phyloP scores from a whole-genome alignment of 441 rosid species.

The Arabidopsis hybrid region DNA sequence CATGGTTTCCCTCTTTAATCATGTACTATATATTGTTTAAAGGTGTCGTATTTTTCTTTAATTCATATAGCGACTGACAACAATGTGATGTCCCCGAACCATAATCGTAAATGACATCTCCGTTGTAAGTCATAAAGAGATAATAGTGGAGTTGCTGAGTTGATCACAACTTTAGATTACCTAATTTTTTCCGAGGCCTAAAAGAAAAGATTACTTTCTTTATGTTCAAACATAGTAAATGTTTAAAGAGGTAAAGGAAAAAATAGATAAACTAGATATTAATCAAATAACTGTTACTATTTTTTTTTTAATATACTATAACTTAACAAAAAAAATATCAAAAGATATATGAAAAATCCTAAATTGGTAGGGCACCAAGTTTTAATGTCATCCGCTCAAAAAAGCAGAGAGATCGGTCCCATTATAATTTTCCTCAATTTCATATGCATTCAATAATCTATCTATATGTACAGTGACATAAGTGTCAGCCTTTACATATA shows the following conservation, averaged over 20 bases:
- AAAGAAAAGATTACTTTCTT: background rate
- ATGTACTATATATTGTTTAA: background rate
- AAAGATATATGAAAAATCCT: slow-evolving; percentile 10
- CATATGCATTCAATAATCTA: slow-evolving; percentile 18
- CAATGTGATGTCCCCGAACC: background rate
- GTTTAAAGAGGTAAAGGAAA: background rate
- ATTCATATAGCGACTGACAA: background rate
- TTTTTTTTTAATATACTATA: background rate
- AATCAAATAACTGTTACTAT: background rate
- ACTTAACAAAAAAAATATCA: background rate
- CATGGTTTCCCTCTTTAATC: background rate
- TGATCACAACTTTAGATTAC: background rate
- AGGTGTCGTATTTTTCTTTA: background rate
- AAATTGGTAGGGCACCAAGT: slow-evolving; percentile 32
- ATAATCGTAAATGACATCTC: slow-evolving; percentile 9
- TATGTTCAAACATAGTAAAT: background rate
- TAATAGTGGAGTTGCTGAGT: background rate
- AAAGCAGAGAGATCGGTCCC: slow-evolving; percentile 10
- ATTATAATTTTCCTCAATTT: slow-evolving; percentile 8
- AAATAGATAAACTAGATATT: too few relatives aligned
- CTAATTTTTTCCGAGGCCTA: background rate
- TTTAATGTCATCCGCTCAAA: slow-evolving; percentile 19
- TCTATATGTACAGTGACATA: slow-evolving; percentile 19
- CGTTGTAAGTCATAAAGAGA: slow-evolving; percentile 4
- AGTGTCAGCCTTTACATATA: slow-evolving; percentile 26